Conservation (phyloP, 306 rosid genomes). For the Inga laurina region DNA sequence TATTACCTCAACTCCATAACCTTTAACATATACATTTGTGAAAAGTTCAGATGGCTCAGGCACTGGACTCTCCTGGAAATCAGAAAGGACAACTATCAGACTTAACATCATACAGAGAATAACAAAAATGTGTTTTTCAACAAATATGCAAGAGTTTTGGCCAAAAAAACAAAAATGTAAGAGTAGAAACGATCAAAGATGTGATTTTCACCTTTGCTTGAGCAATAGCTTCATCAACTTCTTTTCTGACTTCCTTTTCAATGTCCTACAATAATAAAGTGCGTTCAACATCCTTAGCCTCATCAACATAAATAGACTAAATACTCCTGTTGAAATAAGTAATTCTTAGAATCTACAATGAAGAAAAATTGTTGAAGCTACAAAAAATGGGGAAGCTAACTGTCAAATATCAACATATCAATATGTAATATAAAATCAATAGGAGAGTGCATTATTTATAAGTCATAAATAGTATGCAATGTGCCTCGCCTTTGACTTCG, state of each 20-base stretch:
- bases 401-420: neutral
- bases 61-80: slow-evolving; percentile 77
- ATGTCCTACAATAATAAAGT: slow-evolving; percentile 51
- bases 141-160: neutral
- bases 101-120: neutral
- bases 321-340: slow-evolving; percentile 1
- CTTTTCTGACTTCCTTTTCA: slow-evolving; percentile 73
- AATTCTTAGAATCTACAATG: neutral
- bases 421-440: neutral
- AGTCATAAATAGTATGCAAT: neutral
- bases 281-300: slow-evolving; percentile 11
- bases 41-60: slow-evolving; percentile 70
- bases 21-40: slow-evolving; percentile 66
- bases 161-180: neutral
- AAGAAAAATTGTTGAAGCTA: neutral
- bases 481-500: neutral
- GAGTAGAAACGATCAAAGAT: slow-evolving; percentile 17
- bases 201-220: slow-evolving; percentile 71
- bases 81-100: slow-evolving; percentile 24
- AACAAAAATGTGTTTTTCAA: neutral
- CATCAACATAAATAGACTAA: slow-evolving; percentile 2
- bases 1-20: slow-evolving; percentile 65
- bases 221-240: slow-evolving; percentile 83
- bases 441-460: neutral
- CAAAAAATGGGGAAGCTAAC: neutral